These are phyloP conservation scores for Corinectria fuckeliana DNA, from an alignment of 2,329 filamentous ascomycete species.

Conservation along the genomic window DNA sequence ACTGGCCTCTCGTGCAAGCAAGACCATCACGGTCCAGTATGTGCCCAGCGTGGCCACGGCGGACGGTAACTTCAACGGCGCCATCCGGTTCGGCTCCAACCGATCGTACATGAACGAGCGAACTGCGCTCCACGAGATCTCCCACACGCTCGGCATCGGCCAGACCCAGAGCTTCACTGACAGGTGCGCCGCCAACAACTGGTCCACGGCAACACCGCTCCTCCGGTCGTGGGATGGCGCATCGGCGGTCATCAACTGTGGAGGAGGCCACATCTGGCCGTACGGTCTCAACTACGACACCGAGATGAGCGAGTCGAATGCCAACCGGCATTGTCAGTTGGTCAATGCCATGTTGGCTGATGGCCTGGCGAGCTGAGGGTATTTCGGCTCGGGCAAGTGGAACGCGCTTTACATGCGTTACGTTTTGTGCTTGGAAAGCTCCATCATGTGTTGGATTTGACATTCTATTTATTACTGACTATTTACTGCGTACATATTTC, in stretches of 20 bases:
- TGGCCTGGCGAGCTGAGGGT: slow-evolving; percentile 37
- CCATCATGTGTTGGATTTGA: too few relatives aligned
- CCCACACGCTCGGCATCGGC: slow-evolving; percentile 56
- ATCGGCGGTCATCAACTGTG: slow-evolving; percentile 47
- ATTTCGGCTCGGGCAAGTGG: too few relatives aligned
- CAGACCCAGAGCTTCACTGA: slow-evolving; percentile 49
- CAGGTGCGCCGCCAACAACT: slow-evolving; percentile 48
- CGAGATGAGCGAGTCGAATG: slow-evolving; percentile 54
- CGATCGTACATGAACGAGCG: slow-evolving; percentile 56
- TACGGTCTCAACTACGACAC: slow-evolving; percentile 52
- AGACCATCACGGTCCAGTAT: slow-evolving; percentile 50
- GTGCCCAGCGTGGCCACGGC: slow-evolving; percentile 52
- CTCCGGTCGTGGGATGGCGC: slow-evolving; percentile 50
- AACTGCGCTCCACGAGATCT: slow-evolving; percentile 56
- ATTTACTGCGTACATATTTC: too few relatives aligned
- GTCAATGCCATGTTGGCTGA: slow-evolving; percentile 54
- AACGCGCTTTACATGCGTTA: too few relatives aligned
- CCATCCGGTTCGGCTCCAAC: slow-evolving; percentile 54
- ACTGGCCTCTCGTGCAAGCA: slow-evolving; percentile 43
- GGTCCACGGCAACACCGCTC: slow-evolving; percentile 49
- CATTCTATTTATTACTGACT: too few relatives aligned
- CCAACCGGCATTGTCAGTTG: slow-evolving; percentile 49
- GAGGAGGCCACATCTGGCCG: slow-evolving; percentile 49
- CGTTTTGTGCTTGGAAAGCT: too few relatives aligned
- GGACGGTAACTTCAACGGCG: slow-evolving; percentile 53